These are phyloP conservation scores for Canavalia ensiformis DNA, from an alignment of 306 rosid species.

Conservation along the genomic window DNA sequence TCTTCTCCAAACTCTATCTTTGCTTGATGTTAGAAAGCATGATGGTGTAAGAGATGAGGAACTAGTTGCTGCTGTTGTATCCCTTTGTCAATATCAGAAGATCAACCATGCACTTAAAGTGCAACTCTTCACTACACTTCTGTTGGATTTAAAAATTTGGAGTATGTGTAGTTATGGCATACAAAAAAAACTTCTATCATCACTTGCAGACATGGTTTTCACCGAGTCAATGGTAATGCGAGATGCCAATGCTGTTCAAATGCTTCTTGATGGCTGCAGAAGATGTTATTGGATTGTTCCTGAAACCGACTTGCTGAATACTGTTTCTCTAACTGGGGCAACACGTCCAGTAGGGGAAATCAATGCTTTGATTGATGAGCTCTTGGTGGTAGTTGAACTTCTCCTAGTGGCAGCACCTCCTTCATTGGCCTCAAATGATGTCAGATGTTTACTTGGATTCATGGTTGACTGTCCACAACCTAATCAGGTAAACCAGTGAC, in stretches of 20 bases:
- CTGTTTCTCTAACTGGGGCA: conserved; percentile 71
- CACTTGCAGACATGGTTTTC: conserved; percentile 99
- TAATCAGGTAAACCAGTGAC: conserved; percentile 77
- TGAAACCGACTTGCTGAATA: conserved; percentile 79
- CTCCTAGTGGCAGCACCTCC: conserved; percentile 90
- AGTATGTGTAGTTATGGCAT: conserved; percentile 96
- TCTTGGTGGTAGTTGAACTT: conserved; percentile 92
- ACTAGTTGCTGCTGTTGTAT: conserved; percentile 90
- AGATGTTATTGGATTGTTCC: conserved; percentile 91
- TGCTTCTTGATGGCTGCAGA: conserved; percentile 98
- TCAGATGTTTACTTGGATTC: conserved; percentile 92
- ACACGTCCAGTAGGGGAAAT: conserved; percentile 93
- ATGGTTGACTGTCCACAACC: conserved; percentile 98
- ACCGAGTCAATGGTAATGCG: conserved; percentile 90
- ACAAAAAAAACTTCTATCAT: conserved; percentile 96
- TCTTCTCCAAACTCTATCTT: conserved; percentile 88
- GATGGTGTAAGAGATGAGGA: conserved; percentile 90
- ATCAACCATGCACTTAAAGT: conserved; percentile 85
- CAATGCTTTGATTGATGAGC: conserved; percentile 98
- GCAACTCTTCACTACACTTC: conserved; percentile 85
- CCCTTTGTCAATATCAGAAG: conserved; percentile 90
- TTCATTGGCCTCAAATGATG: conserved; percentile 77
- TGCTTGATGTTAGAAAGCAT: conserved; percentile 72
- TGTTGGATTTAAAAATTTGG: conserved; percentile 93
- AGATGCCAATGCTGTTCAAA: conserved; percentile 97